Evolutionary conservation across 2,329 filamentous ascomycete species (phyloP).

Genomic region (Emmonsiellopsis sp.): DNA sequence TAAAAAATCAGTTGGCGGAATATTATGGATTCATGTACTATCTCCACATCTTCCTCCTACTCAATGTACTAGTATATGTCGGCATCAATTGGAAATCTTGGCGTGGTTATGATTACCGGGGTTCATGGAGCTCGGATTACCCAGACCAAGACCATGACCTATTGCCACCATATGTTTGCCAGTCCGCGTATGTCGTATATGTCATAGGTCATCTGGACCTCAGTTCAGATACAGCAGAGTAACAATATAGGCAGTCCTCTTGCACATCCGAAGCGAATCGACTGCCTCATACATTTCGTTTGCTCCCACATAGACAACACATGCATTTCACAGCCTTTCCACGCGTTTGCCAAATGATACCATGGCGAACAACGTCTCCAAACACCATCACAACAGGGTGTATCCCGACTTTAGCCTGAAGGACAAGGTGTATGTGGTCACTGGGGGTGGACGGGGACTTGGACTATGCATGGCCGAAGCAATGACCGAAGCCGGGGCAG

Average conservation of each 20-base stretch:
- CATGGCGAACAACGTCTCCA: background rate
- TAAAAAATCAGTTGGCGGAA: no score
- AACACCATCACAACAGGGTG: conserved; percentile 5
- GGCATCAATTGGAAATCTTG: no score
- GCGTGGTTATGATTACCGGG: no score
- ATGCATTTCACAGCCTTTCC: background rate
- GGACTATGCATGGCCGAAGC: conserved; percentile 38
- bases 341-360: background rate
- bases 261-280: background rate
- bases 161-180: background rate
- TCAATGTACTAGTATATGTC: no score
- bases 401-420: conserved; percentile 40
- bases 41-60: no score
- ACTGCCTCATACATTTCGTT: background rate
- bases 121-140: no score
- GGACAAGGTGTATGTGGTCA: conserved; percentile 32
- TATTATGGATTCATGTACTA: no score
- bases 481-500: conserved; percentile 38
- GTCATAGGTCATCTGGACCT: conserved; percentile 2
- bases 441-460: conserved; percentile 35
- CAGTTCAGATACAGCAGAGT: background rate
- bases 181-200: background rate
- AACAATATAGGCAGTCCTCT: no score
- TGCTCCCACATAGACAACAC: background rate
- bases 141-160: background rate